Conservation (phyloP, 2,329 filamentous ascomycete genomes). For the Fusarium sarcochroum region DNA sequence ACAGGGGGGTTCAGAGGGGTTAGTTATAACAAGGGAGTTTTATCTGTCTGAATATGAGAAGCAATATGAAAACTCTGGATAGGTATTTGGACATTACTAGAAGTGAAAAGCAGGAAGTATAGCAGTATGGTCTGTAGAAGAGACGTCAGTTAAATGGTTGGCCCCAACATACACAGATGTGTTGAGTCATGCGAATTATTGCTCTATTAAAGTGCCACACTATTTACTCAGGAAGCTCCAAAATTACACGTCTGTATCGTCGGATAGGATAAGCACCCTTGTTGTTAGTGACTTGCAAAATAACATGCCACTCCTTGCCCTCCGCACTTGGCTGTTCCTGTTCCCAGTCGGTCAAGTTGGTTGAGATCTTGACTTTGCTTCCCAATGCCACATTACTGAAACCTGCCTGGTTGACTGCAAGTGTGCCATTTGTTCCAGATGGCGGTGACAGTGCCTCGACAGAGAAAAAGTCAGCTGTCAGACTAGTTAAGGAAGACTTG, state of each 20-base stretch:
- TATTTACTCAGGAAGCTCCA: background rate
- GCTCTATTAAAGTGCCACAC: no score
- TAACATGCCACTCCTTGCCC: conserved; percentile 20
- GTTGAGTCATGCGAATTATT: no score
- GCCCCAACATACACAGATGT: no score
- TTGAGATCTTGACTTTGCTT: background rate
- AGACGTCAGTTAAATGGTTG: no score
- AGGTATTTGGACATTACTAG: no score
- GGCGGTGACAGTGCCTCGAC: background rate
- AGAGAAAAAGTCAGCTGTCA: background rate
- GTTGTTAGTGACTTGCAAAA: conserved; percentile 22
- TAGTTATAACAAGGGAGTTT: no score
- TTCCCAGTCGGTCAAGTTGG: background rate
- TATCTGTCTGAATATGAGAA: no score
- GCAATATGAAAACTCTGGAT: no score
- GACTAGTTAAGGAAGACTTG: background rate
- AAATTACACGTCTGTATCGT: background rate
- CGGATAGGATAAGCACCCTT: conserved; percentile 11
- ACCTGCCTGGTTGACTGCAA: conserved; percentile 1
- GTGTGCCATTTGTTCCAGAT: background rate
- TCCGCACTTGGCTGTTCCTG: conserved; percentile 9
- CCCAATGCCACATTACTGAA: conserved; percentile 13
- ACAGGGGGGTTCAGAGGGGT: no score
- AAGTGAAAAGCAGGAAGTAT: no score
- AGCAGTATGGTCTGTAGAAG: no score